A percentile compares a stretch with the other conserved stretches of the same genome.
Conservation (phyloP, 2,329 filamentous ascomycete genomes). For the Fusarium bactridioides region DNA sequence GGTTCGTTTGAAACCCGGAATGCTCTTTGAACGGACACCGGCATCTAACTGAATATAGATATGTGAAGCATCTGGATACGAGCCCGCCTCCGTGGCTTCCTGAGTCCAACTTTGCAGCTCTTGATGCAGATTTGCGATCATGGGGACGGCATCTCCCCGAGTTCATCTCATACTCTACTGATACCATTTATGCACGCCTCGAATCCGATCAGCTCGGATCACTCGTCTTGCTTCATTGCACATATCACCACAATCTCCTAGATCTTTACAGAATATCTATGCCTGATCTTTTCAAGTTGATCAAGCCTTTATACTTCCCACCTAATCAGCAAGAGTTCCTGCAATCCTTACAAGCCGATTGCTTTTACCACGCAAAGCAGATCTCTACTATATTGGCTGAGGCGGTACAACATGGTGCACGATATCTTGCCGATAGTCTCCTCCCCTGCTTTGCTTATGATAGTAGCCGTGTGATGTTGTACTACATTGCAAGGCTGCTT, state of each 20-base stretch:
- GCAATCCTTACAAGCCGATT: conserved; percentile 48
- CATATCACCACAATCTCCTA: conserved; percentile 55
- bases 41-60: conserved; percentile 40
- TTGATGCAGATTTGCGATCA: conserved; percentile 50
- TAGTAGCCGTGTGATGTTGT: conserved; percentile 57
- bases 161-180: conserved; percentile 53
- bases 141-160: conserved; percentile 55
- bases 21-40: not conserved
- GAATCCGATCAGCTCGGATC: conserved; percentile 57
- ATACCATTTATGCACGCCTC: conserved; percentile 55
- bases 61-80: conserved; percentile 53
- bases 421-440: conserved; percentile 54
- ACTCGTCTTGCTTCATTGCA: conserved; percentile 55
- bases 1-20: conserved; percentile 38
- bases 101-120: conserved; percentile 52
- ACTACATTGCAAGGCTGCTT: conserved; percentile 55
- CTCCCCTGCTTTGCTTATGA: conserved; percentile 57
- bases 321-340: conserved; percentile 50
- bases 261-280: conserved; percentile 57
- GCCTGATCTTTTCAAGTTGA: conserved; percentile 55
- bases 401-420: conserved; percentile 50
- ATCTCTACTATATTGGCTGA: conserved; percentile 51
- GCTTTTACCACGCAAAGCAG: conserved; percentile 50
- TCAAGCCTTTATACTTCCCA: conserved; percentile 51
- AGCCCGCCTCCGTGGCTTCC: conserved; percentile 53